Evolutionary conservation across 306 rosid species (phyloP).

Genomic region (Quercus dentata): DNA sequence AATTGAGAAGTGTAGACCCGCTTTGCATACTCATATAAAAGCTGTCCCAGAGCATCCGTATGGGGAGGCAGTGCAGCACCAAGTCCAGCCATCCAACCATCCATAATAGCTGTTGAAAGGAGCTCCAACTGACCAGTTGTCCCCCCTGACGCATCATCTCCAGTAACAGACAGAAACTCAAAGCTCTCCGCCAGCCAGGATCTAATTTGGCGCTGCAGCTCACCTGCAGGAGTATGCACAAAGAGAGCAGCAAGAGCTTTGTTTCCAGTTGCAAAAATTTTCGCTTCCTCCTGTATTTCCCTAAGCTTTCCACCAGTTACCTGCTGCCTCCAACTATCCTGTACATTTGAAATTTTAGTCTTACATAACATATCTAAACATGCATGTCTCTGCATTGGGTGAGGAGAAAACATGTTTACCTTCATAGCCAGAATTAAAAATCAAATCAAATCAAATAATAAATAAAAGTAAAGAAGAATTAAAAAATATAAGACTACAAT

Average conservation of each 20-base stretch:
- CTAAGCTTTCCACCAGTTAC: conserved; percentile 96
- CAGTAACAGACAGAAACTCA: conserved; percentile 74
- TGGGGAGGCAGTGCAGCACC: conserved; percentile 94
- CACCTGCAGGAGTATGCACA: conserved; percentile 99
- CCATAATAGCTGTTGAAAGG: conserved; percentile 99
- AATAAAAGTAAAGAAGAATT: not conserved
- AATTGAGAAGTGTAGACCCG: conserved; percentile 89
- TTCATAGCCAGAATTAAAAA: not conserved
- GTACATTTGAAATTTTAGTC: conserved; percentile 23
- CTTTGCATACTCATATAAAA: conserved; percentile 81
- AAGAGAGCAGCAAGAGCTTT: conserved; percentile 92
- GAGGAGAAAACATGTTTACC: not conserved
- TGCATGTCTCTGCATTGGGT: not conserved
- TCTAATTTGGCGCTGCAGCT: conserved; percentile 96
- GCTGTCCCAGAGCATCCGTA: conserved; percentile 97
- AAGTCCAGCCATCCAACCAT: conserved; percentile 99
- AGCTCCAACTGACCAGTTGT: conserved; percentile 97
- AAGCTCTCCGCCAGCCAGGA: conserved; percentile 93
- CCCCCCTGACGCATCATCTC: conserved; percentile 72
- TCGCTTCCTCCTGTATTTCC: conserved; percentile 94
- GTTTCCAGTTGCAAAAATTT: conserved; percentile 83
- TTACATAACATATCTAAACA: conserved; percentile 12
- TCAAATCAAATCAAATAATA: not conserved
- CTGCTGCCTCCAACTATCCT: conserved; percentile 92
- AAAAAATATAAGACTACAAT: conserved; percentile 6